Conservation (phyloP, 805 yeast species). For the Myxozyma neglecta region DNA sequence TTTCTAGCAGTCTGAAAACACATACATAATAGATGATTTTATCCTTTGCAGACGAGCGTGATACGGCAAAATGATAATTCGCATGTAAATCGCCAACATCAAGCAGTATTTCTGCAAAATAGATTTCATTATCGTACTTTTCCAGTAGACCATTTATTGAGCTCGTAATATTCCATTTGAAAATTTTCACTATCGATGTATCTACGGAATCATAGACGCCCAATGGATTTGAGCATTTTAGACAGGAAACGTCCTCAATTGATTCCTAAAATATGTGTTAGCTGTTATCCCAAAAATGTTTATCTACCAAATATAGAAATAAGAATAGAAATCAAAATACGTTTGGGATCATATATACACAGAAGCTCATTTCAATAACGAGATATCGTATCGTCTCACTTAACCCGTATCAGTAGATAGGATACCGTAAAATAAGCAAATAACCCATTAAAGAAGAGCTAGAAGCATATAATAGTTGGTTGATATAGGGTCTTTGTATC, state of each 20-base stretch:
- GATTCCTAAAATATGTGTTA: background rate
- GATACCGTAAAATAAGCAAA: background rate
- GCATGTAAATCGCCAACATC: slow-evolving; percentile 50
- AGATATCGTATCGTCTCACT: background rate
- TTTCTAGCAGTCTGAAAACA: background rate
- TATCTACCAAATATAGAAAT: background rate
- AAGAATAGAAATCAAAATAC: background rate
- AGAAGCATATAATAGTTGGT: background rate
- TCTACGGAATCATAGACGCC: slow-evolving; percentile 1
- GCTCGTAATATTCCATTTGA: slow-evolving; percentile 59
- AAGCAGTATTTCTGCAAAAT: slow-evolving; percentile 40
- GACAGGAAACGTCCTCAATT: background rate
- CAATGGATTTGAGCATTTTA: background rate
- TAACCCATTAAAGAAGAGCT: background rate
- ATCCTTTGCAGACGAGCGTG: slow-evolving; percentile 6
- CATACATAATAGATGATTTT: slow-evolving; percentile 11
- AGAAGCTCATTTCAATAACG: background rate
- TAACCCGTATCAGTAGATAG: background rate
- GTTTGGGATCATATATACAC: background rate
- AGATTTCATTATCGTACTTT: slow-evolving; percentile 8
- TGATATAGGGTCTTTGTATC: slow-evolving; percentile 39
- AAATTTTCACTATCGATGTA: slow-evolving; percentile 36
- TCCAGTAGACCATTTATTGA: background rate
- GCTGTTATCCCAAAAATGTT: slow-evolving; percentile 1
- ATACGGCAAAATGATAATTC: slow-evolving; percentile 41